These are phyloP conservation scores for Dryadomyces sulphureus DNA, from an alignment of 2,329 filamentous ascomycete species.

Conservation along the genomic window DNA sequence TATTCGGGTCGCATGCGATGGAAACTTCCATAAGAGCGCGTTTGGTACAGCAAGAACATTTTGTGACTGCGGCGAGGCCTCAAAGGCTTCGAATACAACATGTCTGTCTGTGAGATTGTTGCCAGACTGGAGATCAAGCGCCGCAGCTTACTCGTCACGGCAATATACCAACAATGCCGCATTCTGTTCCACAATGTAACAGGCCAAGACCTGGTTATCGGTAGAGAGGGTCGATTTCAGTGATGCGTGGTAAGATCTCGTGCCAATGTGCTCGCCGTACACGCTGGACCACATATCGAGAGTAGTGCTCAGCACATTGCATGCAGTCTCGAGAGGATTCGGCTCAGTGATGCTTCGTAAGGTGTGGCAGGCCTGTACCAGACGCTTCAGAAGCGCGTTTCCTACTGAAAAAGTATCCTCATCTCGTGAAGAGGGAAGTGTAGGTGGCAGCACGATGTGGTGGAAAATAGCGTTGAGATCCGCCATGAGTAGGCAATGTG, in stretches of 20 bases:
- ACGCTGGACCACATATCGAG: background rate
- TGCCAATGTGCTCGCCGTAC: background rate
- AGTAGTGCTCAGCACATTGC: background rate
- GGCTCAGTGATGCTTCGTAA: background rate
- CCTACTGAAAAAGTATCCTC: background rate
- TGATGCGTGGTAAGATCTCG: background rate
- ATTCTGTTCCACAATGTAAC: slow-evolving; percentile 15
- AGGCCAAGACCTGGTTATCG: background rate
- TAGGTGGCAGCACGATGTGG: slow-evolving; percentile 8
- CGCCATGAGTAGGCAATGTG: background rate
- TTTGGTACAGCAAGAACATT: slow-evolving; percentile 34
- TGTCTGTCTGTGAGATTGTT: slow-evolving; percentile 2
- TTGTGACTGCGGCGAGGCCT: slow-evolving; percentile 38
- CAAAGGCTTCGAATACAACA: slow-evolving; percentile 39
- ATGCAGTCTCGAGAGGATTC: background rate
- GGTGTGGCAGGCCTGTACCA: background rate
- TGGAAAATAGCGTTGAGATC: slow-evolving; percentile 4
- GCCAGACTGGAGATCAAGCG: background rate
- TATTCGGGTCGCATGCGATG: slow-evolving; percentile 34
- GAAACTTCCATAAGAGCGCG: slow-evolving; percentile 45
- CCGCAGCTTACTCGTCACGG: slow-evolving; percentile 11
- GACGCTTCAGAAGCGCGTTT: background rate
- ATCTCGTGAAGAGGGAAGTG: slow-evolving; percentile 3
- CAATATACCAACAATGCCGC: slow-evolving; percentile 17
- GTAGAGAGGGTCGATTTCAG: background rate